Evolutionary conservation across 805 yeast genomes (phyloP).

Genomic region (Cyberlindnera amylophila): DNA sequence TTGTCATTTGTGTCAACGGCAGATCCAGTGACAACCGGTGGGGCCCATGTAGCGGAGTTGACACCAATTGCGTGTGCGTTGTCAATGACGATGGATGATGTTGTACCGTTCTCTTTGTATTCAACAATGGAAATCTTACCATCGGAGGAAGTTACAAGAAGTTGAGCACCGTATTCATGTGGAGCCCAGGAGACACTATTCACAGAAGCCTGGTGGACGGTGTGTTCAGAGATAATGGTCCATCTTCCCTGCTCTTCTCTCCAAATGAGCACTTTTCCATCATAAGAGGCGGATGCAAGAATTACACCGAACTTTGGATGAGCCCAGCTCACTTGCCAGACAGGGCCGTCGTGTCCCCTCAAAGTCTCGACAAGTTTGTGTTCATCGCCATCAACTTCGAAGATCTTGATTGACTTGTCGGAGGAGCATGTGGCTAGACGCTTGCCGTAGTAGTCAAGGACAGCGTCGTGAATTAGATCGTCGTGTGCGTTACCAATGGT

Average conservation of each 20-base stretch:
- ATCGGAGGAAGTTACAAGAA: slow-evolving; percentile 88
- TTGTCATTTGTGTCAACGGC: slow-evolving; percentile 30
- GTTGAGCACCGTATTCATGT: slow-evolving; percentile 89
- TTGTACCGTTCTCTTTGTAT: slow-evolving; percentile 84
- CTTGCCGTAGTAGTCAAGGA: slow-evolving; percentile 93
- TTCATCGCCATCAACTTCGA: slow-evolving; percentile 82
- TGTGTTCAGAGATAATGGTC: slow-evolving; percentile 83
- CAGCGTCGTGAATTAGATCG: slow-evolving; percentile 94
- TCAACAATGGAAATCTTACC: slow-evolving; percentile 90
- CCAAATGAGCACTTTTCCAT: slow-evolving; percentile 94
- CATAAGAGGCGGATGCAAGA: slow-evolving; percentile 91
- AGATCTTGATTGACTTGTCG: slow-evolving; percentile 92
- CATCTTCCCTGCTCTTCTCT: slow-evolving; percentile 80
- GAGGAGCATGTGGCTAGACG: slow-evolving; percentile 94
- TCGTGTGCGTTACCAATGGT: slow-evolving; percentile 89
- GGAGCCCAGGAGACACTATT: slow-evolving; percentile 97
- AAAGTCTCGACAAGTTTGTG: slow-evolving; percentile 82
- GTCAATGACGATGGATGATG: slow-evolving; percentile 47
- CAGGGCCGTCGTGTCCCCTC: slow-evolving; percentile 95
- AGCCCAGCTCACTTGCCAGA: slow-evolving; percentile 99
- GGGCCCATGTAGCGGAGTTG: slow-evolving; percentile 95
- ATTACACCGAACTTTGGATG: slow-evolving; percentile 97
- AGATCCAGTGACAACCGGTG: slow-evolving; percentile 39
- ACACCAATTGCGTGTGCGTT: slow-evolving; percentile 91
- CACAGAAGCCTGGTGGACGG: slow-evolving; percentile 89